Percentiles rank a stretch among this genome's conserved stretches.
Evolutionary conservation across 2,329 filamentous ascomycete species (phyloP).

Genomic region (Mycosphaerella sp.): DNA sequence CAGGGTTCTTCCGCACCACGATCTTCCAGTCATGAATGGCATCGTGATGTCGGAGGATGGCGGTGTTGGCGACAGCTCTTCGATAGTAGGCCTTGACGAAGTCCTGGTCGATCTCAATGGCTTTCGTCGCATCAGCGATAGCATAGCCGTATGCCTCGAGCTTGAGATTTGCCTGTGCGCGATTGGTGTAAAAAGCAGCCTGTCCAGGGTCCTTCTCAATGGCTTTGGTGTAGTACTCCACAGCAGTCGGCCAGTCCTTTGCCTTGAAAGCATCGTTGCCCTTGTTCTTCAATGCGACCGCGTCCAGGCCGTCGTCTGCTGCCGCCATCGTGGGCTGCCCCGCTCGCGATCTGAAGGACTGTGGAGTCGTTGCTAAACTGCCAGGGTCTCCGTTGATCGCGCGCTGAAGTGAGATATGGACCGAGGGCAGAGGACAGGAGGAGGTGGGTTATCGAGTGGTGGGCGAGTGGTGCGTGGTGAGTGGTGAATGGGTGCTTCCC

Average conservation of each 20-base stretch:
- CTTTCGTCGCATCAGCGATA: constrained; percentile 81
- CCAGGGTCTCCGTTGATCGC: neutral
- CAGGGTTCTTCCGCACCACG: constrained; percentile 78
- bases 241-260: constrained; percentile 77
- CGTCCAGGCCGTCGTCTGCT: constrained; percentile 44
- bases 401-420: neutral
- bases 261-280: constrained; percentile 88
- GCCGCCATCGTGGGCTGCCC: neutral
- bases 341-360: neutral
- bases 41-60: constrained; percentile 81
- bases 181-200: constrained; percentile 87
- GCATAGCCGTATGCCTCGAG: constrained; percentile 92
- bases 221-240: constrained; percentile 71
- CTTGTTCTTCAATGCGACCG: constrained; percentile 79
- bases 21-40: constrained; percentile 88
- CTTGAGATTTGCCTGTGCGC: constrained; percentile 94
- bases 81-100: constrained; percentile 96
- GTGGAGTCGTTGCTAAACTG: neutral
- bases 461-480: neutral
- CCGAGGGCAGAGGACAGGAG: neutral
- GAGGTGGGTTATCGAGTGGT: neutral
- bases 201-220: constrained; percentile 42
- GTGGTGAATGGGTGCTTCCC: neutral
- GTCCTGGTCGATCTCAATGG: constrained; percentile 78
- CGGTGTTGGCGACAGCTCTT: constrained; percentile 82